A percentile compares a stretch with the other conserved stretches of the same genome.
Conservation (phyloP, 345 rosid genomes). For the Turritis glabra region DNA sequence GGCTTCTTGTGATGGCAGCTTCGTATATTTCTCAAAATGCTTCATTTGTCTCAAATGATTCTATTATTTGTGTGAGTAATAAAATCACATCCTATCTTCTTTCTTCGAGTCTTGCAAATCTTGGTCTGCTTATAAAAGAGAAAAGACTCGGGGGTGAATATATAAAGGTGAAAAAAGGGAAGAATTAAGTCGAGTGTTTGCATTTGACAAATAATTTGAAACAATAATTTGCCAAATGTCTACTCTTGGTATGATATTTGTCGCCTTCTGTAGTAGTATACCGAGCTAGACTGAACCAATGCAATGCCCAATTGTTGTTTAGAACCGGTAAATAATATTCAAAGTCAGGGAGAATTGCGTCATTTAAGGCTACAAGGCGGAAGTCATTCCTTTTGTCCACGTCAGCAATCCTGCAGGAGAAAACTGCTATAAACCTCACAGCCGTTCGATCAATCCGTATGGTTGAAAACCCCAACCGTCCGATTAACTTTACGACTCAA, state of each 20-base stretch:
- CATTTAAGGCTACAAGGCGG: not conserved
- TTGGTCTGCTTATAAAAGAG: not conserved
- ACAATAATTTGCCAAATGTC: too few species aligned
- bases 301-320: not conserved
- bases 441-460: conserved; percentile 24
- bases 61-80: not conserved
- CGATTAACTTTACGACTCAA: conserved; percentile 13
- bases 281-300: too few species aligned
- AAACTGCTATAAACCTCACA: not conserved
- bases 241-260: too few species aligned
- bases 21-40: conserved; percentile 1
- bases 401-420: conserved; percentile 34
- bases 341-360: not conserved
- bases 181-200: not conserved
- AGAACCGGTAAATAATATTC: not conserved
- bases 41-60: not conserved
- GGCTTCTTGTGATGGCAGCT: conserved; percentile 53
- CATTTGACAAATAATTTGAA: not conserved
- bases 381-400: conserved; percentile 9
- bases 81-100: not conserved
- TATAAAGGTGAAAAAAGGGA: not conserved
- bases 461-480: conserved; percentile 30
- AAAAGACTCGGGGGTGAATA: not conserved
- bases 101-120: not conserved
- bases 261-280: too few species aligned